Evolutionary conservation across 176 grass and related monocot species (phyloP).

Genomic region (Zizania latifolia): DNA sequence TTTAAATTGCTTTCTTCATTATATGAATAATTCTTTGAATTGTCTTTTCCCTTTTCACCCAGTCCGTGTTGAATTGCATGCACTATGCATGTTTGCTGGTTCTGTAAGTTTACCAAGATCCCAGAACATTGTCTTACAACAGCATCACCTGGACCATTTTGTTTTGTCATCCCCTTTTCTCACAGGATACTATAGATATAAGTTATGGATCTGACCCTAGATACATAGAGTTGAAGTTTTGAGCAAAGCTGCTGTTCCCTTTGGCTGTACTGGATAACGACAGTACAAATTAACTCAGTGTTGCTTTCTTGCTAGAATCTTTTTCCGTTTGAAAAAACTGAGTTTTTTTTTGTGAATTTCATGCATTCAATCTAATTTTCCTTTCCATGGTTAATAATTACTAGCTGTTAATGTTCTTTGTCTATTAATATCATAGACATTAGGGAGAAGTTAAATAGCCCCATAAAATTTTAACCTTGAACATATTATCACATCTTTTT

Average conservation of each 20-base stretch:
- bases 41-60: not conserved
- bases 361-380: not conserved
- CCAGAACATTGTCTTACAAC: not conserved
- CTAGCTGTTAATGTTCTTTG: not conserved
- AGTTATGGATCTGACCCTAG: not conserved
- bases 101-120: not conserved
- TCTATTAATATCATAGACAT: not conserved
- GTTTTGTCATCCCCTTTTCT: not conserved
- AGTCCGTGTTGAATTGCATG: not conserved
- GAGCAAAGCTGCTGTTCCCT: not conserved
- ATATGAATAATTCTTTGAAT: not conserved
- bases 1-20: constrained; percentile 10
- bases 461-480: not conserved
- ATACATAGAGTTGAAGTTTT: not conserved
- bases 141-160: not conserved
- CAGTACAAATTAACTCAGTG: not conserved
- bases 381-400: not conserved
- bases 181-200: not conserved
- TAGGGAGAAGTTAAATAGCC: not conserved
- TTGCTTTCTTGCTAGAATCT: not conserved
- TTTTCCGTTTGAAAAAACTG: not conserved
- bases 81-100: not conserved
- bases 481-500: not conserved
- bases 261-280: not conserved
- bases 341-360: not conserved